These are phyloP conservation scores for Auricularia sp. DNA, from an alignment of 768 basidiomycete species.

Conservation along the genomic window DNA sequence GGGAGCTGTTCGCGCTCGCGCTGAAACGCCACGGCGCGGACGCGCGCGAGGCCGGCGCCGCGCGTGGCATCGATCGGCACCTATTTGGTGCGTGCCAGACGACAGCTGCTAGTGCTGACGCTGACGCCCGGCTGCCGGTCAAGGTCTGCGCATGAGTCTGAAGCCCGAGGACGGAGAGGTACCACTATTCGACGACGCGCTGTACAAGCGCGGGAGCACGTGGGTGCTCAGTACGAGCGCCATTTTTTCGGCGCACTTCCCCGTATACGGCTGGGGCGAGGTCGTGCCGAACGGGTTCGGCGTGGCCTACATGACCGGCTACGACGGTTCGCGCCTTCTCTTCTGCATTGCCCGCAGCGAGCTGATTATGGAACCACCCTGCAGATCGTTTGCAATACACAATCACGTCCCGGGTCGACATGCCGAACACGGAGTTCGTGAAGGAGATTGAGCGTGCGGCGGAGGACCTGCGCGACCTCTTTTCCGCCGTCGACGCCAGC, in stretches of 20 bases:
- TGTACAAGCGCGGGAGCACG: constrained; percentile 57
- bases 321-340: constrained; percentile 41
- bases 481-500: constrained; percentile 14
- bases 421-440: constrained; percentile 68
- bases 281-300: constrained; percentile 92
- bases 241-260: constrained; percentile 76
- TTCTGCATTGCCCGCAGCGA: neutral
- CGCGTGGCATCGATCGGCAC: constrained; percentile 78
- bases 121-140: neutral
- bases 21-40: constrained; percentile 51
- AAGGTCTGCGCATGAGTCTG: constrained; percentile 64
- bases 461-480: constrained; percentile 60
- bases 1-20: constrained; percentile 47
- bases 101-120: neutral
- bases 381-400: constrained; percentile 77
- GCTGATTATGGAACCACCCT: neutral
- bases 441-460: constrained; percentile 55
- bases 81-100: constrained; percentile 54
- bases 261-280: constrained; percentile 89
- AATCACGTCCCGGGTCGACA: constrained; percentile 75
- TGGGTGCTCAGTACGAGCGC: constrained; percentile 91
- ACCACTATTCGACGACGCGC: constrained; percentile 64
- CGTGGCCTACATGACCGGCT: constrained; percentile 90
- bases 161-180: constrained; percentile 54
- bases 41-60: constrained; percentile 57